Base-by-base conservation (phyloP, 2,329 filamentous ascomycete genomes). In the Nemania sp. region DNA sequence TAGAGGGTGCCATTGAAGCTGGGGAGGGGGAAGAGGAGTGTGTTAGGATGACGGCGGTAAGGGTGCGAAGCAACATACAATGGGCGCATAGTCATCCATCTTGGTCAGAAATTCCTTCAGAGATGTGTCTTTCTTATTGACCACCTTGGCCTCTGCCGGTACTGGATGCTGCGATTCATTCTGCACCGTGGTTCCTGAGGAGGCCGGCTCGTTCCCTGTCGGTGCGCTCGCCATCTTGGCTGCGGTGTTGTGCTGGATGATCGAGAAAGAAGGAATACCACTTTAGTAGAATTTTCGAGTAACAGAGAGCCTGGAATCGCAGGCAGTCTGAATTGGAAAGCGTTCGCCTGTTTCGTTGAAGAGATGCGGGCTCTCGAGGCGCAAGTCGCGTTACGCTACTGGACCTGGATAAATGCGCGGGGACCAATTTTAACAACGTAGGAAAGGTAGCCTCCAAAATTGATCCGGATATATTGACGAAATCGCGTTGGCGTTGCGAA, bases 11-110 rank as follows among this genome's bases (percentile, higher is more conserved):
- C n/a, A n/a, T n/a, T n/a, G n/a, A n/a, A n/a, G n/a, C n/a, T 26
- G 30, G 40, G 34, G 9, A 41, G 30, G 9, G 22, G 17, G 17
- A 8, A 3, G 14, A 41, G 46, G 36, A 17, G 30, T 28, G 26
- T 6, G 12, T 28, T 9, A 43, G 28, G 37, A 12, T 31, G 15
- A 17, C 14, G 15, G 23, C 30, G 36, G 37, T 11, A 23, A 19
- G 7, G 20, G n/a, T 19, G 6, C 8, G 33, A 20, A n/a, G 17
- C 42, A 49, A 76, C 88, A 61, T 81, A 97, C 92, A 67, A 99
- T 96, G 9, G 94, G 94, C 56, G 94, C 91, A 74, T 94, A 97
- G 67, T 99, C 94, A 70, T 99, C 94, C 88, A 99, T 97, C 79
- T 96, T 97, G 61, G 83, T 82, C 15, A 99, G 74, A 69, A 99